These are phyloP conservation scores for Biancaea sappan DNA, from an alignment of 306 rosid genomes.

Conservation along the genomic window DNA sequence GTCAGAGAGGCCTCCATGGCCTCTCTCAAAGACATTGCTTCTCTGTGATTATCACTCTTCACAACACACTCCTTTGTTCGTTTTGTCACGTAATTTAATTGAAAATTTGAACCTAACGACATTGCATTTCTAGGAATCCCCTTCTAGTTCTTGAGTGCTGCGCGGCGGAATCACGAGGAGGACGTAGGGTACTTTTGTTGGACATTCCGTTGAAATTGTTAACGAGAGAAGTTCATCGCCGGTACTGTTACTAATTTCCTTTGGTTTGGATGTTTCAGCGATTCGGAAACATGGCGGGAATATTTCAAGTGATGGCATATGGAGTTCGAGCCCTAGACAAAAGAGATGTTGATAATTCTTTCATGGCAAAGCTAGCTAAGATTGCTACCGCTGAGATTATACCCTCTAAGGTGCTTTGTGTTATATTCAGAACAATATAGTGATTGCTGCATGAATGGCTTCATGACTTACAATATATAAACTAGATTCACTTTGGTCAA, in stretches of 20 bases:
- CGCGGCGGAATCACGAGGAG: constrained; percentile 61
- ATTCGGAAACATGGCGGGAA: constrained; percentile 70
- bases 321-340: constrained; percentile 59
- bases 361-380: constrained; percentile 66
- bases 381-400: constrained; percentile 67
- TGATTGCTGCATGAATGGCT: neutral
- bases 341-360: constrained; percentile 50
- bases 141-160: constrained; percentile 66
- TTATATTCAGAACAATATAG: neutral
- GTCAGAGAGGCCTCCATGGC: constrained; percentile 64
- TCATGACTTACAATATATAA: neutral
- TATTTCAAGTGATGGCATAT: constrained; percentile 67
- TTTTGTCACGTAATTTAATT: neutral
- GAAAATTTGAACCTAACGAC: neutral
- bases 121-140: constrained; percentile 49
- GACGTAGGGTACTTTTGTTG: constrained; percentile 57
- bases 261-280: constrained; percentile 45
- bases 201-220: neutral
- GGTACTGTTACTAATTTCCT: neutral
- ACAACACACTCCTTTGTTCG: neutral
- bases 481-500: neutral
- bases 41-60: constrained; percentile 41
- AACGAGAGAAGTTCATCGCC: neutral
- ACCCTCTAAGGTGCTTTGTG: constrained; percentile 57
- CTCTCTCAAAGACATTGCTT: constrained; percentile 59